Conservation (phyloP, 208 protist species). For the Leishmania lainsoni region DNA sequence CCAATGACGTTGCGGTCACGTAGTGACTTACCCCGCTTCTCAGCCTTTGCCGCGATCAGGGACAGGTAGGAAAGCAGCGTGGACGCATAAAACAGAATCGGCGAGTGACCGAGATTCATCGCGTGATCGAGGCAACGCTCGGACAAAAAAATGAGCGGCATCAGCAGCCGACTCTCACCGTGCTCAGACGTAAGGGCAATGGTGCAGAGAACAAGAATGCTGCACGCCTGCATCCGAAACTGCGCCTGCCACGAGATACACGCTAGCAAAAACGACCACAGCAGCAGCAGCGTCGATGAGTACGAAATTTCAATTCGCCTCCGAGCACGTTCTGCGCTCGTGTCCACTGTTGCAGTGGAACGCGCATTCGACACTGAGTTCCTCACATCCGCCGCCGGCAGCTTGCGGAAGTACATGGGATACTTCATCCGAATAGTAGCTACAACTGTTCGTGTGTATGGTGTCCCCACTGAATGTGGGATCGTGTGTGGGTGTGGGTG, state of each 20-base stretch:
- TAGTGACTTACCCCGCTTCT: constrained; percentile 38
- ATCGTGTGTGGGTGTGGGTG: neutral
- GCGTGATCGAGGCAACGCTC: constrained; percentile 67
- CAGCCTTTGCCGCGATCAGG: constrained; percentile 41
- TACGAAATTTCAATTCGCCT: constrained; percentile 73
- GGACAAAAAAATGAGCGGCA: constrained; percentile 81
- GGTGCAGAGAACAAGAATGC: constrained; percentile 53
- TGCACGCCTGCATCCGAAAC: constrained; percentile 47
- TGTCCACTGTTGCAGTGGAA: neutral
- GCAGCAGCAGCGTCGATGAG: constrained; percentile 73
- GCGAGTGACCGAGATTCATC: constrained; percentile 44
- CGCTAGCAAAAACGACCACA: constrained; percentile 64
- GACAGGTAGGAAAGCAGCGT: constrained; percentile 80
- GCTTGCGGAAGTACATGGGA: constrained; percentile 16
- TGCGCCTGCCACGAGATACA: constrained; percentile 50
- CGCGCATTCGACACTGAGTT: constrained; percentile 6
- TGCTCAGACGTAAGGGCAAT: constrained; percentile 65
- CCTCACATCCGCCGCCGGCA: neutral
- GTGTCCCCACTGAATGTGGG: neutral
- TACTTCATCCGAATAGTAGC: constrained; percentile 11
- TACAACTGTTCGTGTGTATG: neutral
- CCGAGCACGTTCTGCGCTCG: neutral
- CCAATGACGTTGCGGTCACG: constrained; percentile 44
- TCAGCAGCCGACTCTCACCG: constrained; percentile 76
- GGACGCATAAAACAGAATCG: constrained; percentile 83